Percentiles rank a stretch among this genome's conserved stretches.
phyloP scores from a whole-genome alignment of 75 land plant species.

The Chamaecyparis obtusa region DNA sequence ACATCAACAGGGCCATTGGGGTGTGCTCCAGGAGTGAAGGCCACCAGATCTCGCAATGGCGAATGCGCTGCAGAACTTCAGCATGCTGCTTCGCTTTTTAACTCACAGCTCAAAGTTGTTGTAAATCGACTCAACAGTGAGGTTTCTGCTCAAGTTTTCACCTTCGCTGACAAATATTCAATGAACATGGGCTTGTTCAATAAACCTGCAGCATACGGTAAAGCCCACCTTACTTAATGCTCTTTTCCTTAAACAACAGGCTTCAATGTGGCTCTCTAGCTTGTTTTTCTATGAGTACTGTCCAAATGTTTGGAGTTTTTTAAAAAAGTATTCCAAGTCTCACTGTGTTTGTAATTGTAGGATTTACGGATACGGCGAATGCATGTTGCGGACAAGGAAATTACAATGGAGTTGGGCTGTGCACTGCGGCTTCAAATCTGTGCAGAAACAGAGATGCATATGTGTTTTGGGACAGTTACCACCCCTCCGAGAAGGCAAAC shows the following conservation, averaged over 20 bases:
- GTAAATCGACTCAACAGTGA: too few species aligned
- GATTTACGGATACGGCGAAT: slow-evolving; percentile 21
- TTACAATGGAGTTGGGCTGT: slow-evolving; percentile 42
- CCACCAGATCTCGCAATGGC: slow-evolving; percentile 20
- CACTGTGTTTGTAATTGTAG: neutral
- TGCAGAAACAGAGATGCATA: too few species aligned
- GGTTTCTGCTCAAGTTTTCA: too few species aligned
- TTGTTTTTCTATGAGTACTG: too few species aligned
- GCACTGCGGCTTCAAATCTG: too few species aligned
- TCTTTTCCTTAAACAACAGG: slow-evolving; percentile 14
- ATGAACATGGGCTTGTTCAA: too few species aligned
- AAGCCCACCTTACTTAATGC: neutral
- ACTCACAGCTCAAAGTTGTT: slow-evolving; percentile 3
- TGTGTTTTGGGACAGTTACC: too few species aligned
- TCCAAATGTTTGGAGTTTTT: too few species aligned
- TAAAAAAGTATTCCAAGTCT: neutral
- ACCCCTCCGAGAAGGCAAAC: too few species aligned
- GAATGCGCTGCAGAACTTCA: slow-evolving; percentile 20
- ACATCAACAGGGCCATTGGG: slow-evolving; percentile 71
- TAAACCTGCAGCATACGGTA: neutral
- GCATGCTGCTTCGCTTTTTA: slow-evolving; percentile 21
- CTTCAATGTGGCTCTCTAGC: neutral
- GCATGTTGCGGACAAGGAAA: slow-evolving; percentile 56
- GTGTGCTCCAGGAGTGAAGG: slow-evolving; percentile 66
- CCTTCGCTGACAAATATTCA: too few species aligned